Percentiles rank a stretch among this genome's conserved stretches.
These are phyloP conservation scores for Sorghum bicolor DNA, from an alignment of 176 grass and related monocot genomes.

Conservation along the genomic window DNA sequence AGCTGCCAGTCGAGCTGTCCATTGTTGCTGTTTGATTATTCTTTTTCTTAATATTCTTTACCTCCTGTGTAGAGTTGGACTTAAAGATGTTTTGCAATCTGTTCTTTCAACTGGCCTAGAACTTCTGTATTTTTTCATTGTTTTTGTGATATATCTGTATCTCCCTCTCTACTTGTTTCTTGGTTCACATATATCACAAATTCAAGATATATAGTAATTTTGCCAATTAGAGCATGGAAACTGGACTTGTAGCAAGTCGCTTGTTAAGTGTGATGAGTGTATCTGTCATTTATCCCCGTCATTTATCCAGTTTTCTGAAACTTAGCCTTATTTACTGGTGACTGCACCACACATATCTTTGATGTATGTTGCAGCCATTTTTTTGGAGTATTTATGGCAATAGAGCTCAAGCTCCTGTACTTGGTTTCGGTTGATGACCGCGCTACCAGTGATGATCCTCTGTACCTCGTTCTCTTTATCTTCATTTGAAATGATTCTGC, in stretches of 20 bases:
- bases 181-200: constrained; percentile 40
- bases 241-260: neutral
- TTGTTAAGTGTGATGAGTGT: neutral
- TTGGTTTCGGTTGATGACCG: neutral
- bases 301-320: neutral
- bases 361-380: neutral
- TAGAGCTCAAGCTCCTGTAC: neutral
- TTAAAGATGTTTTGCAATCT: constrained; percentile 27
- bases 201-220: constrained; percentile 27
- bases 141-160: constrained; percentile 52
- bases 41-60: constrained; percentile 33
- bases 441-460: neutral
- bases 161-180: constrained; percentile 28
- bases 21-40: constrained; percentile 43
- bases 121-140: constrained; percentile 35
- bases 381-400: constrained; percentile 16
- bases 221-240: constrained; percentile 17
- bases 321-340: neutral
- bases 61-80: constrained; percentile 48
- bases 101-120: constrained; percentile 17
- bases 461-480: neutral
- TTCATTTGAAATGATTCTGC: neutral
- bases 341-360: neutral
- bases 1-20: constrained; percentile 47
- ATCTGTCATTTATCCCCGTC: neutral